Evolutionary conservation across 2,329 filamentous ascomycete genomes (phyloP), one percentile per base, ranked within the genome.

Genomic region (Whalleya microplaca): DNA sequence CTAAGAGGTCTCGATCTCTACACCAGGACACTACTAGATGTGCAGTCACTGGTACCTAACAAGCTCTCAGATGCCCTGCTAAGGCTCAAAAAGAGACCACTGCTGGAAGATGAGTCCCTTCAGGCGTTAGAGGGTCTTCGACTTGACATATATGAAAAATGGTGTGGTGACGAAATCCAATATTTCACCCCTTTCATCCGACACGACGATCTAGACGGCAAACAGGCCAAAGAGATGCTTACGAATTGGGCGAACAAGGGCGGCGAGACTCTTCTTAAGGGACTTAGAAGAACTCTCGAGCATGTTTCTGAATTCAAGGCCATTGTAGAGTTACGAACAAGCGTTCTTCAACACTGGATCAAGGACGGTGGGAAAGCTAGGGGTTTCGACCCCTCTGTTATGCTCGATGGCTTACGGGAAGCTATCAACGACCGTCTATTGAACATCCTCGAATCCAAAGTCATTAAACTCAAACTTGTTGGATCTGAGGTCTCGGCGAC

Each of bases 111-210:
- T 69, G 73, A 81, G 1, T 80, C 86, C 1, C 77, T 97, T 18
- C 81, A 82, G 51, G 74, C 77, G 1, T 73, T 95, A 1, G 85
- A 90, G 62, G 88, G 88, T 16, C 76, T 96, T 12, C 84, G 90
- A 37, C 76, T 97, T 21, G 92, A 96, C 68, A 76, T 95, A 9
- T 86, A 91, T 66, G 85, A 88, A 61, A 82, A 82, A 19, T 96
- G 92, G 90, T 90, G 95, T 60, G 83, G 89, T 18, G 86, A 92
- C 7, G 91, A 96, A 58, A 90, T 96, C 42, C 85, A 84, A 45
- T 89, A 89, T 62, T 97, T 96, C 69, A 94, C 87, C 0, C 93
- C 93, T 0, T 96, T 92, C 76, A 90, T 96, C 37, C 86, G 90
- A 27, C 87, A 96, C 65, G 91, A 93, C 63, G 90, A 95, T 63